Evolutionary conservation across 306 rosid species (phyloP), one percentile per base, ranked within the genome.

Genomic region (Prunus fruticosa): DNA sequence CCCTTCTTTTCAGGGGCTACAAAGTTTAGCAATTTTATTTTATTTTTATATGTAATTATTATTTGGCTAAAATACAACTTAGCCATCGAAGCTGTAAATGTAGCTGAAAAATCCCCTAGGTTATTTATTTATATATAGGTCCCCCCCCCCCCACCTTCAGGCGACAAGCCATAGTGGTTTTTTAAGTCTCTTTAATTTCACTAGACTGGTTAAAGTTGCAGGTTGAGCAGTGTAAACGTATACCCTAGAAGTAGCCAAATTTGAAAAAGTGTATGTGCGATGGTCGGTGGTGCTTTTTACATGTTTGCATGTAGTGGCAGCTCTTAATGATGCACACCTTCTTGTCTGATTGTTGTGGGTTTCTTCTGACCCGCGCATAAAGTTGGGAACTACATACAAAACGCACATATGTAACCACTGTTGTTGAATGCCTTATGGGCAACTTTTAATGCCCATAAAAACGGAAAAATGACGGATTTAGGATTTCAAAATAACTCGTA

Each of bases 401-500:
- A 38, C 43, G 9, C 43, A 38, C 43, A 38, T 2, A 38, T 38
- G 43, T 7, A 38, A 6, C 9, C 43, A 1, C 43, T 38, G 9
- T 38, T 38, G 0, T 38, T 38, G 2, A 38, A 7, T 38, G 43
- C 43, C 43, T 7, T 49, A 14, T 49, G 53, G 53, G 19, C 53
- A 49, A 49, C 53, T 49, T 4, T 11, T 15, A 49, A 13, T 49
- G 18, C 43, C 43, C 1, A 7, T 0, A 38, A 38, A 38, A 38
- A 38, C 30, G 1, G 38, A 8, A 1, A 0, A 5, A 1, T 7
- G 1, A 32, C 1, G 7, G 1, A 5, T 5, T 32, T 1, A 5
- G 7, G 7, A 34, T 34, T 32, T 34, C 8, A 34, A 5, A 34
- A 34, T 34, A 32, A 1, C 5, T 0, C 38, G 6, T 32, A 32